Evolutionary conservation across 2,329 filamentous ascomycete species (phyloP).

Genomic region (Colletotrichum spinosum): DNA sequence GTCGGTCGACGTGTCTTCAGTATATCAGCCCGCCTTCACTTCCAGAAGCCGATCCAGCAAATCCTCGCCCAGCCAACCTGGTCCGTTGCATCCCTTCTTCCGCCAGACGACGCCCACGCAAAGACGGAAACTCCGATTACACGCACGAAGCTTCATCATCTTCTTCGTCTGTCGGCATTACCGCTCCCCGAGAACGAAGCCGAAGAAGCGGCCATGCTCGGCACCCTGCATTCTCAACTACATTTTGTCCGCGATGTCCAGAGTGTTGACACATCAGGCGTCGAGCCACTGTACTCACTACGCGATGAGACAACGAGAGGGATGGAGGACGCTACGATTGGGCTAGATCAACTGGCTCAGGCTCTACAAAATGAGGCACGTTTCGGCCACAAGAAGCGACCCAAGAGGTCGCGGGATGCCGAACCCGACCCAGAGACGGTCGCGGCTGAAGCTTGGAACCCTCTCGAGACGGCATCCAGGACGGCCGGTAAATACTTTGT

Average conservation of each 20-base stretch:
- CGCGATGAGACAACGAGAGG: slow-evolving; percentile 79
- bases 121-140: slow-evolving; percentile 63
- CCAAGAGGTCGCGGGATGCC: slow-evolving; percentile 49
- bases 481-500: slow-evolving; percentile 81
- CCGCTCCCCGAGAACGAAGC: slow-evolving; percentile 72
- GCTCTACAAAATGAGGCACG: slow-evolving; percentile 70
- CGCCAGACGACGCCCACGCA: slow-evolving; percentile 48
- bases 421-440: slow-evolving; percentile 49
- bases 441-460: slow-evolving; percentile 75
- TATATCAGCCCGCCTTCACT: slow-evolving; percentile 24
- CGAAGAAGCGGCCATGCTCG: slow-evolving; percentile 78
- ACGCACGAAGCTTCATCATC: slow-evolving; percentile 78
- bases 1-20: slow-evolving; percentile 29
- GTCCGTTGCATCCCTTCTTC: slow-evolving; percentile 83
- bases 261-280: slow-evolving; percentile 76
- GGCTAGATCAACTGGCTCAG: slow-evolving; percentile 65
- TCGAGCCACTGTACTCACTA: slow-evolving; percentile 81
- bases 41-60: slow-evolving; percentile 43
- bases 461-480: slow-evolving; percentile 72
- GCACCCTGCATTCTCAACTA: slow-evolving; percentile 83
- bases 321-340: slow-evolving; percentile 67
- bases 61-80: slow-evolving; percentile 80
- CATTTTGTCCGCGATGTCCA: slow-evolving; percentile 93
- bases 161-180: slow-evolving; percentile 89
- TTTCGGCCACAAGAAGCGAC: slow-evolving; percentile 65